Conservation (phyloP, 2,329 filamentous ascomycete species). For the Sordariomycetes sp. region DNA sequence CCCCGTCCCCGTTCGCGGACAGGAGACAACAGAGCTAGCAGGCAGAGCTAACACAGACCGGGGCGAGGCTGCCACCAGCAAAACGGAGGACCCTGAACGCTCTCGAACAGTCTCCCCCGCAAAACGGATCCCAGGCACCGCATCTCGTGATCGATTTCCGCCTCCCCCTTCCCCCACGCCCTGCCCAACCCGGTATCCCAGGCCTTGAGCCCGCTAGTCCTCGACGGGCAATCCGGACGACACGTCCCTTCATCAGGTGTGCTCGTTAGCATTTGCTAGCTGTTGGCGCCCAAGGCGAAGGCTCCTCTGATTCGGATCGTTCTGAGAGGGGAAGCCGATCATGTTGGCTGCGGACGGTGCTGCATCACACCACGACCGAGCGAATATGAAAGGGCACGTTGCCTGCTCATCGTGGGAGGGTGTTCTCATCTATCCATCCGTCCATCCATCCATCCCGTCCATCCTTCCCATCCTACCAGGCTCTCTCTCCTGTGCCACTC, state of each 20-base stretch:
- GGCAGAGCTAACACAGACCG: too few species aligned
- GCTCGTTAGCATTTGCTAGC: not conserved
- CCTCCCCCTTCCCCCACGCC: too few species aligned
- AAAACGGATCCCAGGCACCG: too few species aligned
- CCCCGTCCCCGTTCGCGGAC: too few species aligned
- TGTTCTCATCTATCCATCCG: not conserved
- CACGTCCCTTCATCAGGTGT: not conserved
- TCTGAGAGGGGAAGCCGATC: conserved; percentile 3
- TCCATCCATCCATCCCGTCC: too few species aligned
- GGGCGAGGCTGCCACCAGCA: too few species aligned
- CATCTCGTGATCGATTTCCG: too few species aligned
- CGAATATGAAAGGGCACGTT: too few species aligned
- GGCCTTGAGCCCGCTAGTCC: not conserved
- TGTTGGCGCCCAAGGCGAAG: not conserved
- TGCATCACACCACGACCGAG: not conserved
- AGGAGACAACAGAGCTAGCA: too few species aligned
- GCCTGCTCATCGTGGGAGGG: not conserved
- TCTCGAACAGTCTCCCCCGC: not conserved
- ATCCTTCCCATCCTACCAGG: too few species aligned
- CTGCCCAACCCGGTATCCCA: conserved; percentile 1
- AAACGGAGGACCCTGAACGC: too few species aligned
- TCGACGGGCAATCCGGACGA: conserved; percentile 1
- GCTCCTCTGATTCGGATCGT: not conserved
- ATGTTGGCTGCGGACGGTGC: not conserved
- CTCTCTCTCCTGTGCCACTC: not conserved